A percentile compares a stretch with the other conserved stretches of the same genome.
Evolutionary conservation across 768 basidiomycete species (phyloP).

Genomic region (Phaffia tasmanica): DNA sequence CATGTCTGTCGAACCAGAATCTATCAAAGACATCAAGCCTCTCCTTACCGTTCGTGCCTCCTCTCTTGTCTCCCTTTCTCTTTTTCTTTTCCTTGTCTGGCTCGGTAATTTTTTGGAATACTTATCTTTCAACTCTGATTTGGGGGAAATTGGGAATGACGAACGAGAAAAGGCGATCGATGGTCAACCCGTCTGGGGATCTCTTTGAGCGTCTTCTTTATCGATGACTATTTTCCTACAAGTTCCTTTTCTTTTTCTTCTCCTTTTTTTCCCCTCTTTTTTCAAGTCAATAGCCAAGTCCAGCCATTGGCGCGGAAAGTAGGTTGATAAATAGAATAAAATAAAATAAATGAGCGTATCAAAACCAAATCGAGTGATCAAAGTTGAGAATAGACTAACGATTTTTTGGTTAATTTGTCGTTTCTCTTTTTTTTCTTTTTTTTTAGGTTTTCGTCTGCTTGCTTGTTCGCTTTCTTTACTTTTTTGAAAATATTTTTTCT

Average conservation of each 20-base stretch:
- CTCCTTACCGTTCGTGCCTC: constrained; percentile 29
- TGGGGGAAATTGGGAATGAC: constrained; percentile 1
- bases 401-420: constrained; percentile 44
- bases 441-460: not conserved
- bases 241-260: not conserved
- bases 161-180: constrained; percentile 21
- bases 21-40: too few relatives aligned
- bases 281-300: constrained; percentile 40
- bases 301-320: not conserved
- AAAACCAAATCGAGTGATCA: constrained; percentile 67
- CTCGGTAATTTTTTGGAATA: constrained; percentile 17
- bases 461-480: not conserved
- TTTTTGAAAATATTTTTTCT: too few relatives aligned
- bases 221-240: too few relatives aligned
- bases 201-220: not conserved
- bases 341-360: constrained; percentile 37
- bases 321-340: not conserved
- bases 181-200: too few relatives aligned
- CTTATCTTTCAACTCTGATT: constrained; percentile 37
- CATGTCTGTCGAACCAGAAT: constrained; percentile 40
- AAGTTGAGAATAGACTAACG: constrained; percentile 59
- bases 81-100: not conserved
- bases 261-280: not conserved
- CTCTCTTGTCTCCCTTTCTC: constrained; percentile 7
- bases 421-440: constrained; percentile 40